These are phyloP conservation scores for Kazachstania kunashirensis DNA, from an alignment of 805 yeast species.

Conservation along the genomic window DNA sequence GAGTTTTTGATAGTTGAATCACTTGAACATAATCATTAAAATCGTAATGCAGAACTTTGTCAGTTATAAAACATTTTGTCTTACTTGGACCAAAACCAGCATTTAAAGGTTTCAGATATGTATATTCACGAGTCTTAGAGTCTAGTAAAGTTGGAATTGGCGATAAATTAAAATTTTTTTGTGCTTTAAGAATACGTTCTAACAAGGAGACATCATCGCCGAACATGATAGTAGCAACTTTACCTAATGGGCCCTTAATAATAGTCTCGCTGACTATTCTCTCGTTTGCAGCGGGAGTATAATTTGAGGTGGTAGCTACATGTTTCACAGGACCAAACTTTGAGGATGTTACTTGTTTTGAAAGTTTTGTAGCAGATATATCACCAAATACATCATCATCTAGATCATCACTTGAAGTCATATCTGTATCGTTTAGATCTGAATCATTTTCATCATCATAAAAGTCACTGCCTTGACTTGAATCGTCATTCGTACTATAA, in stretches of 20 bases:
- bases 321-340: conserved; percentile 37
- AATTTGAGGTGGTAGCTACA: conserved; percentile 38
- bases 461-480: conserved; percentile 12
- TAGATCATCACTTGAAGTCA: conserved; percentile 14
- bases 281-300: conserved; percentile 41
- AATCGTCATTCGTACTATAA: conserved; percentile 9
- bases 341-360: neutral
- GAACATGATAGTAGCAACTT: conserved; percentile 49
- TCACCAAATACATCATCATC: conserved; percentile 12
- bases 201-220: conserved; percentile 47
- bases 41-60: conserved; percentile 45
- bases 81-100: conserved; percentile 71
- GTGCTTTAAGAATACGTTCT: conserved; percentile 40
- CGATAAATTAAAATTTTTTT: conserved; percentile 53
- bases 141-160: conserved; percentile 35
- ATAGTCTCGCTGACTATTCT: conserved; percentile 45
- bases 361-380: neutral
- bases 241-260: conserved; percentile 58
- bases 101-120: conserved; percentile 53
- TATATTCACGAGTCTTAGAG: conserved; percentile 38
- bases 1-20: conserved; percentile 53
- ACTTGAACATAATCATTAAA: conserved; percentile 40
- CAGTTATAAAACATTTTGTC: conserved; percentile 56
- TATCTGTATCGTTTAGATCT: conserved; percentile 20
- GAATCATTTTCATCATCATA: conserved; percentile 29